These are phyloP conservation scores for Cercospora berteroae DNA, from an alignment of 2,329 filamentous ascomycete genomes.

Conservation along the genomic window DNA sequence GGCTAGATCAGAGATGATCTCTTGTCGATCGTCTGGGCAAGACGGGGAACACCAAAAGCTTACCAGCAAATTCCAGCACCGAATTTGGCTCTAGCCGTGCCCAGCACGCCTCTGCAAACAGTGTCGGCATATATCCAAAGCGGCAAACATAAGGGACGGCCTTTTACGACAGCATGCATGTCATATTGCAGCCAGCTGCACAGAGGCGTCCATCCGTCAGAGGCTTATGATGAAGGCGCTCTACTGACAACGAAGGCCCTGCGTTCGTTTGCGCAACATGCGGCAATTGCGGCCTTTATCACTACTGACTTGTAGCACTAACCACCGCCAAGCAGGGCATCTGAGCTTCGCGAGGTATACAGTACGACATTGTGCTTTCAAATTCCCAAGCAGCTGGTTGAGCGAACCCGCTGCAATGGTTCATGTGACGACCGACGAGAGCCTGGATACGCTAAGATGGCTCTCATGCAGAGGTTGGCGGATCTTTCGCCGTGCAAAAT, in stretches of 20 bases:
- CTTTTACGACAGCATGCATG: background rate
- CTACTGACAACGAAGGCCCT: background rate
- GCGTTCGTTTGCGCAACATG: background rate
- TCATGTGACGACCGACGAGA: background rate
- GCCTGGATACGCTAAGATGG: background rate
- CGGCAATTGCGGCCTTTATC: background rate
- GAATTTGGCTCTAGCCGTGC: conserved; percentile 1
- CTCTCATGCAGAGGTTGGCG: background rate
- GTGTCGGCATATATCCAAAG: background rate
- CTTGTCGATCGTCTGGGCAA: conserved; percentile 12
- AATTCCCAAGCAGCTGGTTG: background rate
- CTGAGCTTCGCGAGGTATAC: background rate
- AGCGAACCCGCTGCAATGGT: background rate
- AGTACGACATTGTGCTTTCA: background rate
- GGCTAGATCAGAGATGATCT: background rate
- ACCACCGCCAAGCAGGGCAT: background rate
- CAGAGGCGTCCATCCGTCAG: background rate
- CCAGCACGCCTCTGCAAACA: background rate
- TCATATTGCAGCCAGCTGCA: background rate
- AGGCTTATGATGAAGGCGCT: background rate
- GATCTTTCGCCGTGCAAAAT: background rate
- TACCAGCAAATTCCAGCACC: background rate
- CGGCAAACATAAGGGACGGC: background rate
- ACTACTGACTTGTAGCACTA: background rate
- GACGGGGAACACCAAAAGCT: background rate